These are phyloP conservation scores for Coriolopsis trogii DNA, from an alignment of 1,284 basidiomycete species.

Conservation along the genomic window DNA sequence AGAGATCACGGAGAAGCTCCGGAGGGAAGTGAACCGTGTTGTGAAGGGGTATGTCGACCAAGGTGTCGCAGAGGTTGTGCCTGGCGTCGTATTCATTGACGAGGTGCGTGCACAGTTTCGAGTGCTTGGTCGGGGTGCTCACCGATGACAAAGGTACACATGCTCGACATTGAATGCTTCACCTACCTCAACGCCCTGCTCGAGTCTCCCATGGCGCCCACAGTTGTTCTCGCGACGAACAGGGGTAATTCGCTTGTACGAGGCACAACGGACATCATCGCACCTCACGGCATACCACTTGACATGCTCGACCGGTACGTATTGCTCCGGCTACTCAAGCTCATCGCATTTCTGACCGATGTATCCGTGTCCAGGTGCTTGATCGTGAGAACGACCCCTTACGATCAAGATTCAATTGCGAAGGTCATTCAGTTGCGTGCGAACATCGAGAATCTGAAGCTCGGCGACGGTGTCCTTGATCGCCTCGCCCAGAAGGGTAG, in stretches of 20 bases:
- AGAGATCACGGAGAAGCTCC: constrained; percentile 96
- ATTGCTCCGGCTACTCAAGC: neutral
- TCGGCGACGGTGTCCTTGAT: constrained; percentile 81
- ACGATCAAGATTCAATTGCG: constrained; percentile 84
- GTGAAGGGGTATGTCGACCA: constrained; percentile 98
- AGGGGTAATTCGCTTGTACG: constrained; percentile 90
- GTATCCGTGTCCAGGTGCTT: constrained; percentile 65
- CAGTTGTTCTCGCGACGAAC: constrained; percentile 96
- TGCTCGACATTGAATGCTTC: constrained; percentile 99
- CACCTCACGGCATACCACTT: constrained; percentile 93
- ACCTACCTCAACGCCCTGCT: constrained; percentile 96
- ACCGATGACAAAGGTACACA: no score
- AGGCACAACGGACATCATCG: constrained; percentile 89
- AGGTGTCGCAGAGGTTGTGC: constrained; percentile 96
- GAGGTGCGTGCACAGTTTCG: constrained; percentile 77
- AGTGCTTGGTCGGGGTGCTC: no score
- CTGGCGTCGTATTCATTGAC: constrained; percentile 98
- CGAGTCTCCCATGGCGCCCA: constrained; percentile 96
- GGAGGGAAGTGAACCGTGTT: constrained; percentile 97
- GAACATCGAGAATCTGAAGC: constrained; percentile 83
- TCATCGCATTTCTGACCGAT: constrained; percentile 8
- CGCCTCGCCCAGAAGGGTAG: constrained; percentile 85
- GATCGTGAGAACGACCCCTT: constrained; percentile 92
- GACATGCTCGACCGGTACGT: constrained; percentile 89
- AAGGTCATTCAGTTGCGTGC: constrained; percentile 88